Evolutionary conservation across 2,329 filamentous ascomycete genomes (phyloP).

Genomic region (Byssoonygena ceratinophila): DNA sequence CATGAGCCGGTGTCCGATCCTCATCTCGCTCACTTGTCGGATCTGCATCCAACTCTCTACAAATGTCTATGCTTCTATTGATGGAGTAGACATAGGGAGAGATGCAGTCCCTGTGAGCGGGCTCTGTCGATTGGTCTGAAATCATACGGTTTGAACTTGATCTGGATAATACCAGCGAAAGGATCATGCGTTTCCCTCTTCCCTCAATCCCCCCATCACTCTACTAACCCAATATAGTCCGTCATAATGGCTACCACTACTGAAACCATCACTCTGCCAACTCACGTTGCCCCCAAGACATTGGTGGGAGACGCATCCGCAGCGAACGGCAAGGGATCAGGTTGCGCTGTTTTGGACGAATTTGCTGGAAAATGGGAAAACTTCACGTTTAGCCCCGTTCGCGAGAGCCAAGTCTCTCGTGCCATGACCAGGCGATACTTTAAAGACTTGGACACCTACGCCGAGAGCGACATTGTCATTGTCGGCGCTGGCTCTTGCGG

Average conservation of each 20-base stretch:
- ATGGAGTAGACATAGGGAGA: conserved; percentile 4
- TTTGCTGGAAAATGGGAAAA: conserved; percentile 68
- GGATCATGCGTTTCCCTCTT: conserved; percentile 73
- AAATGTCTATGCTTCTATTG: neutral
- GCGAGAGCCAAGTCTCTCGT: conserved; percentile 82
- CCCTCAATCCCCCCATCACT: conserved; percentile 23
- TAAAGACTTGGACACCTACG: conserved; percentile 73
- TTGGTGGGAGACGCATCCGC: conserved; percentile 35
- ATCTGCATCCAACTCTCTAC: conserved; percentile 4
- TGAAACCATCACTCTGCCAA: conserved; percentile 34
- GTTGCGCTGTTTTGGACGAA: conserved; percentile 49
- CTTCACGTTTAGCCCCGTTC: conserved; percentile 77
- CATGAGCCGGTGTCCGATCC: conserved; percentile 57
- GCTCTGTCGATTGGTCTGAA: conserved; percentile 36
- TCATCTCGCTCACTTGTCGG: conserved; percentile 19
- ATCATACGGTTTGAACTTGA: conserved; percentile 94
- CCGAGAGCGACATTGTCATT: conserved; percentile 89
- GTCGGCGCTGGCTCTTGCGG: conserved; percentile 84
- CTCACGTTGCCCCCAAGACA: conserved; percentile 28
- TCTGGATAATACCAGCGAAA: conserved; percentile 99
- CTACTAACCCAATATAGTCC: conserved; percentile 24
- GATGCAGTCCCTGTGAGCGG: conserved; percentile 10
- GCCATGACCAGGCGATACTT: conserved; percentile 95
- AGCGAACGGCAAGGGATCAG: conserved; percentile 22
- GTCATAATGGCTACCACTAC: conserved; percentile 59